phyloP scores from a whole-genome alignment of 495 filamentous ascomycete species.

The Penicilliopsis zonata region DNA sequence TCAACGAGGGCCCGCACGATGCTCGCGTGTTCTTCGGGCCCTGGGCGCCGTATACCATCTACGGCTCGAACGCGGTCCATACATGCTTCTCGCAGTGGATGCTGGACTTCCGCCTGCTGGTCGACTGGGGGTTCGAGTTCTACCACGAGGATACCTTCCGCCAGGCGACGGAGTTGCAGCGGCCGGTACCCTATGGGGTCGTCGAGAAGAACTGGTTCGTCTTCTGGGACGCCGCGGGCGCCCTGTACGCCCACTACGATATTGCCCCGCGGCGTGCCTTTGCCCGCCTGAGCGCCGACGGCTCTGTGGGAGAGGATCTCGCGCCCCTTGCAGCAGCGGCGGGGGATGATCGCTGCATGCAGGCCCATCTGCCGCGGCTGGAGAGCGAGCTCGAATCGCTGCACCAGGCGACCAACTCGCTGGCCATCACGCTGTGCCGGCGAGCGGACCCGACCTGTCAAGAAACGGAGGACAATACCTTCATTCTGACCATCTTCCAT shows the following conservation, averaged over 20 bases:
- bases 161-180: slow-evolving; percentile 30
- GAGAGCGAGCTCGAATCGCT: slow-evolving; percentile 23
- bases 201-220: slow-evolving; percentile 47
- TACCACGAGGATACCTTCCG: slow-evolving; percentile 15
- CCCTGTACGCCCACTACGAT: slow-evolving; percentile 38
- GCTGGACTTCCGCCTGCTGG: slow-evolving; percentile 33
- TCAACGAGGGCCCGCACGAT: slow-evolving; percentile 38
- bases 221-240: slow-evolving; percentile 36
- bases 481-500: slow-evolving; percentile 38
- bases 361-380: slow-evolving; percentile 22
- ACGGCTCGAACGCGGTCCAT: slow-evolving; percentile 34
- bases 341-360: slow-evolving; percentile 26
- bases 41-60: slow-evolving; percentile 27
- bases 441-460: slow-evolving; percentile 30
- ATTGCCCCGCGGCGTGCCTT: slow-evolving; percentile 32
- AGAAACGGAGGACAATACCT: slow-evolving; percentile 30
- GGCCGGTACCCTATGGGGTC: slow-evolving; percentile 20
- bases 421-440: slow-evolving; percentile 37
- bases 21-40: slow-evolving; percentile 42
- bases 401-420: slow-evolving; percentile 45
- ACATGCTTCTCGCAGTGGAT: slow-evolving; percentile 43
- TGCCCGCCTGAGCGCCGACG: slow-evolving; percentile 25
- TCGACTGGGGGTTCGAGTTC: slow-evolving; percentile 23
- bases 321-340: slow-evolving; percentile 11
- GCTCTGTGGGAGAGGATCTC: slow-evolving; percentile 27